Evolutionary conservation across 1,139 yeast genomes (phyloP).

Genomic region (Kurtzmaniella natalensis): DNA sequence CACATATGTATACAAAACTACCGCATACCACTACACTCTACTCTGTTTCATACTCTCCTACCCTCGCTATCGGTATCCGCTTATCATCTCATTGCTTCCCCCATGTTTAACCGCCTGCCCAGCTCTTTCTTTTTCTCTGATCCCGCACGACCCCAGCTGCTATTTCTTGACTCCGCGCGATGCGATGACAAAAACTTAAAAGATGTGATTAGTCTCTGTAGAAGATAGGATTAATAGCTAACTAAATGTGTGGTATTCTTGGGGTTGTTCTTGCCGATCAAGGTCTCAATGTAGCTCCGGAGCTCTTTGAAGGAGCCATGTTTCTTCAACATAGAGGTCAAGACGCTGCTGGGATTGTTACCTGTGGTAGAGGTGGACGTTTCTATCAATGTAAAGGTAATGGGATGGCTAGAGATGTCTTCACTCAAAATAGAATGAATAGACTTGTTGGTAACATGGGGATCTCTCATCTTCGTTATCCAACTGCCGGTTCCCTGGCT

Average conservation of each 20-base stretch:
- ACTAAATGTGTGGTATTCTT: constrained; percentile 88
- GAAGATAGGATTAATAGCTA: constrained; percentile 1
- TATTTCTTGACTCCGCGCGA: constrained; percentile 2
- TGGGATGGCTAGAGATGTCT: constrained; percentile 98
- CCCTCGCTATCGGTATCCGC: neutral
- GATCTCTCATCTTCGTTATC: constrained; percentile 89
- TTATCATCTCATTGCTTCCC: neutral
- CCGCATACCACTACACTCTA: too few species aligned
- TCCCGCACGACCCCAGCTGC: constrained; percentile 1
- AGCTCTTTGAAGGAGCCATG: constrained; percentile 87
- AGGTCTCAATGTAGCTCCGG: constrained; percentile 73
- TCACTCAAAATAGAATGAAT: constrained; percentile 74
- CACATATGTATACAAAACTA: too few species aligned
- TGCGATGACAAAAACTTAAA: neutral
- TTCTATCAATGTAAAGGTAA: constrained; percentile 97
- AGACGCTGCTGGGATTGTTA: constrained; percentile 99
- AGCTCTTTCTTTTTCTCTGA: neutral
- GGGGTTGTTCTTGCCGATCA: constrained; percentile 85
- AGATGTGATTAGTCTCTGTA: neutral
- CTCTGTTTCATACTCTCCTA: neutral
- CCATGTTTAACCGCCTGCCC: neutral
- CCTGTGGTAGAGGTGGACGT: constrained; percentile 92
- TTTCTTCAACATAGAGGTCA: constrained; percentile 97
- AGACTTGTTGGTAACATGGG: constrained; percentile 94
- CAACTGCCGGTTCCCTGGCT: constrained; percentile 98